Conservation (phyloP, 176 grass and related monocot genomes). For the Triticum turgidum region DNA sequence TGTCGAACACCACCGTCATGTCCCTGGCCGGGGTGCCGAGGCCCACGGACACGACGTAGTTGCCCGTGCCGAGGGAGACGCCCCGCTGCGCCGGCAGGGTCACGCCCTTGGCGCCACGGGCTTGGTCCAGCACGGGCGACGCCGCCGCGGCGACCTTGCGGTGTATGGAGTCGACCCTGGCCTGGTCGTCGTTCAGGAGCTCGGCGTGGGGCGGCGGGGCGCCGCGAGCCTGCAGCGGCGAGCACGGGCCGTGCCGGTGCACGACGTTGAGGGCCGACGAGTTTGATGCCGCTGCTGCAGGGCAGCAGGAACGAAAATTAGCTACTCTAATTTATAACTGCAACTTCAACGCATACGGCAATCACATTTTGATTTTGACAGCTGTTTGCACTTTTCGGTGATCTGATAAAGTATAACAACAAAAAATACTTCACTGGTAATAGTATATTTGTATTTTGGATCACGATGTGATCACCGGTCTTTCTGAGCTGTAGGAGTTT, state of each 20-base stretch:
- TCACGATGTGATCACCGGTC: too few relatives aligned
- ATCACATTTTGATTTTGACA: not conserved
- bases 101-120: slow-evolving; percentile 33
- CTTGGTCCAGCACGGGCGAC: not conserved
- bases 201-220: slow-evolving; percentile 25
- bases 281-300: slow-evolving; percentile 10
- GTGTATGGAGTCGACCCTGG: slow-evolving; percentile 56
- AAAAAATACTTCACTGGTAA: too few relatives aligned
- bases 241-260: slow-evolving; percentile 71
- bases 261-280: slow-evolving; percentile 41
- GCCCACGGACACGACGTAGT: slow-evolving; percentile 69
- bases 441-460: too few relatives aligned
- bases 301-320: not conserved
- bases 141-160: not conserved
- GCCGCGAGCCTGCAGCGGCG: slow-evolving; percentile 15
- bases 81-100: slow-evolving; percentile 54
- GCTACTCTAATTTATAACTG: too few relatives aligned
- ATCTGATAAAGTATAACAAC: too few relatives aligned
- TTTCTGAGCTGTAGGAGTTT: too few relatives aligned
- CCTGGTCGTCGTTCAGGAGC: slow-evolving; percentile 56
- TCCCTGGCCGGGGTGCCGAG: slow-evolving; percentile 61
- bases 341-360: not conserved
- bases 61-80: slow-evolving; percentile 47
- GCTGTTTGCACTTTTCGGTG: not conserved
- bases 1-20: slow-evolving; percentile 69